phyloP scores from a whole-genome alignment of 352 stramenopile genomes.

The Phytophthora colocasiae region DNA sequence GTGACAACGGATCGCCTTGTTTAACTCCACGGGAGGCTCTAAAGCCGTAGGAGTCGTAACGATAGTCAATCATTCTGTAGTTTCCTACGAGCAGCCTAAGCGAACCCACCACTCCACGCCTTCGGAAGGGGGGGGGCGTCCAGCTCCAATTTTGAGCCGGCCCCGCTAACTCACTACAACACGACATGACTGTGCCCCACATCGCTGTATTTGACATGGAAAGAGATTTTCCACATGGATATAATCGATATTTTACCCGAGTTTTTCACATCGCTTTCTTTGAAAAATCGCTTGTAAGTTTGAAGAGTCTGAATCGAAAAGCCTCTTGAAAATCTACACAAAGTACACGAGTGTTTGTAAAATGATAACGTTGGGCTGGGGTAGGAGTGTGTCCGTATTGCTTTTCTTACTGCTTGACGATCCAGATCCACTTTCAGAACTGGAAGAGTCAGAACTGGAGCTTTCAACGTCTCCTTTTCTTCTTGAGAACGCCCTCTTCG shows the following conservation, averaged over 20 bases:
- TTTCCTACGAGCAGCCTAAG: too few relatives aligned
- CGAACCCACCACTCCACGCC: too few relatives aligned
- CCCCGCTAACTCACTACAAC: too few relatives aligned
- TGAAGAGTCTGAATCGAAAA: conserved; percentile 50
- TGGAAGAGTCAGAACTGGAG: conserved; percentile 37
- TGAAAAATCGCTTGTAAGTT: conserved; percentile 47
- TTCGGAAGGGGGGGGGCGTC: too few relatives aligned
- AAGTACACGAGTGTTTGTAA: background rate
- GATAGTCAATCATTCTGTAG: too few relatives aligned
- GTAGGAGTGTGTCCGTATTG: conserved; percentile 13
- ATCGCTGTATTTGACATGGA: background rate
- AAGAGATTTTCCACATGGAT: conserved; percentile 45
- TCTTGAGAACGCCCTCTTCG: conserved; percentile 58
- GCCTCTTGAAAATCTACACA: conserved; percentile 35
- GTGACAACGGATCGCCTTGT: too few relatives aligned
- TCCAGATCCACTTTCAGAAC: conserved; percentile 12
- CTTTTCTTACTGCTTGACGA: conserved; percentile 13
- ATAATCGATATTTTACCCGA: conserved; percentile 58
- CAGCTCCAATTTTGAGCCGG: too few relatives aligned
- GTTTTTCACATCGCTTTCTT: conserved; percentile 41
- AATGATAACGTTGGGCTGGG: background rate
- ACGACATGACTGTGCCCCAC: too few relatives aligned
- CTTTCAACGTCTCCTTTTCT: conserved; percentile 37
- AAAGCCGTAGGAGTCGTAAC: too few relatives aligned
- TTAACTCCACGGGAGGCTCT: too few relatives aligned